Percentiles rank a stretch among this genome's conserved stretches.
Conservation (phyloP, 1,284 basidiomycete genomes). For the Exobasidium cylindrosporum region DNA sequence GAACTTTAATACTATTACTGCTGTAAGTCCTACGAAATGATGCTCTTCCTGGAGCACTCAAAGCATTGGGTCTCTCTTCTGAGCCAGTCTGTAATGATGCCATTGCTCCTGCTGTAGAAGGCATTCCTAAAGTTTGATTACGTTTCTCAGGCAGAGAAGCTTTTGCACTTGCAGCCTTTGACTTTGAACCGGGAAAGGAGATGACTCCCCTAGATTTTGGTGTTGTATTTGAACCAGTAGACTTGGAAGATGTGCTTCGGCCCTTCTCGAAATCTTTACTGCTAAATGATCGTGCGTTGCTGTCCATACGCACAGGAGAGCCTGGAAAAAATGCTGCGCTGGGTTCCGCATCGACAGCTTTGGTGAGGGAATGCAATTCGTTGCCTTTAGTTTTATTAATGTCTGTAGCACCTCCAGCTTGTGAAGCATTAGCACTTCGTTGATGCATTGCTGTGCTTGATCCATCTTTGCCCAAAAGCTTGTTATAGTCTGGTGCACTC, state of each 20-base stretch:
- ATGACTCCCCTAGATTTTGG: conserved; percentile 37
- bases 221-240: conserved; percentile 29
- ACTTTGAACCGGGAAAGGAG: conserved; percentile 37
- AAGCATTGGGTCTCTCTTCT: conserved; percentile 53
- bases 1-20: conserved; percentile 94
- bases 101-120: conserved; percentile 21
- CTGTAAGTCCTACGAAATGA: conserved; percentile 88
- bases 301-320: conserved; percentile 49
- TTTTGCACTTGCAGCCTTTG: conserved; percentile 24
- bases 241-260: conserved; percentile 11
- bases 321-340: conserved; percentile 37
- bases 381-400: conserved; percentile 19
- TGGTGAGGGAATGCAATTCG: background rate
- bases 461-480: conserved; percentile 59
- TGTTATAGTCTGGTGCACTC: conserved; percentile 93
- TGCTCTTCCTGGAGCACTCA: conserved; percentile 58
- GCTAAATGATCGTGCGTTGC: conserved; percentile 45
- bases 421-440: background rate
- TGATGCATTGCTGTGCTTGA: conserved; percentile 54
- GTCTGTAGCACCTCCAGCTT: background rate
- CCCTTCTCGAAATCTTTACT: conserved; percentile 50
- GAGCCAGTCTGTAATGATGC: conserved; percentile 29
- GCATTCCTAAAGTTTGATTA: conserved; percentile 58
- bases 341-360: background rate
- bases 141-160: conserved; percentile 60